Percentiles rank a stretch among this genome's conserved stretches.
Evolutionary conservation across 148 eudicot species (phyloP).

Genomic region (Silene latifolia): DNA sequence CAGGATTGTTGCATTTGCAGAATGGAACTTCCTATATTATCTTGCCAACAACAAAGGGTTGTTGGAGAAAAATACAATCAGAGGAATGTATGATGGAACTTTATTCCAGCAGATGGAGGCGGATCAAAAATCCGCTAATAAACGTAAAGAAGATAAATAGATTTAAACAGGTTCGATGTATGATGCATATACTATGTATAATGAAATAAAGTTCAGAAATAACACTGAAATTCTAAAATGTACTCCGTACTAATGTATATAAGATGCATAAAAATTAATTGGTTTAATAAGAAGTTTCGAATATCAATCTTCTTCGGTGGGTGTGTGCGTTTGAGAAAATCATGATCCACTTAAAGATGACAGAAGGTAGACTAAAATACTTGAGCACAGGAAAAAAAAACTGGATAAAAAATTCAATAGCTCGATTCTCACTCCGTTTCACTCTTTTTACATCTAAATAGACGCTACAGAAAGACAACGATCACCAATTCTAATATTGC

Average conservation of each 20-base stretch:
- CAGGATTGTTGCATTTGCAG: conserved; percentile 48
- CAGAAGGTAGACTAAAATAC: no score
- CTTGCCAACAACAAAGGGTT: conserved; percentile 63
- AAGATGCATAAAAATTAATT: no score
- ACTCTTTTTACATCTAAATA: no score
- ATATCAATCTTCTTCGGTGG: no score
- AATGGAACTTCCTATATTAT: conserved; percentile 62
- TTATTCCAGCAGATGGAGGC: conserved; percentile 52
- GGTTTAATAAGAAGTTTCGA: neutral
- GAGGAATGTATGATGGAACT: conserved; percentile 69
- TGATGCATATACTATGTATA: neutral
- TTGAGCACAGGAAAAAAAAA: no score
- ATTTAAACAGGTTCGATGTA: conserved; percentile 12
- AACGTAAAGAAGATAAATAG: conserved; percentile 1
- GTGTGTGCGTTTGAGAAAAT: no score
- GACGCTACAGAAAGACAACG: no score
- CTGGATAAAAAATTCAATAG: no score
- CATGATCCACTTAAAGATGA: no score
- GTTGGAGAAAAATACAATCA: conserved; percentile 47
- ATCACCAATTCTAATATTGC: no score
- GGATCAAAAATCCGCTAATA: conserved; percentile 30
- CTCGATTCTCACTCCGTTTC: no score
- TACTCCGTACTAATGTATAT: no score
- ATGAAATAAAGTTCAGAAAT: neutral
- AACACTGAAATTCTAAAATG: neutral